Evolutionary conservation across 495 filamentous ascomycete species (phyloP), one percentile per base, ranked within the genome.

Genomic region (Haplographium delicatum): DNA sequence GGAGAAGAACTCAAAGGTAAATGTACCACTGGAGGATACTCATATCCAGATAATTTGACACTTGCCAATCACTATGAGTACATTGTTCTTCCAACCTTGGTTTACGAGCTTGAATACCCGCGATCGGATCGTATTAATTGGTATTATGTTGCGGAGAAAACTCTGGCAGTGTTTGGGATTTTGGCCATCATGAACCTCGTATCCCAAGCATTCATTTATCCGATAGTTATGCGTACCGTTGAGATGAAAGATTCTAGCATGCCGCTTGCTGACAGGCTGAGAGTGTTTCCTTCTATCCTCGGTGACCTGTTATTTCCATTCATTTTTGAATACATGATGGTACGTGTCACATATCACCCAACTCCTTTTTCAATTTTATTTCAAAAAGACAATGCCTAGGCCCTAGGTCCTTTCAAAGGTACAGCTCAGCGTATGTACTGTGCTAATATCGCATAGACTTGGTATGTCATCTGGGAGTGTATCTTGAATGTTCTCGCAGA

Each of bases 381-480:
- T n/a, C n/a, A n/a, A n/a, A n/a, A n/a, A n/a, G n/a, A n/a, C n/a
- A n/a, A n/a, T n/a, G n/a, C n/a, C n/a, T n/a, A n/a, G n/a, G n/a
- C n/a, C n/a, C n/a, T n/a, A n/a, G n/a, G n/a, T n/a, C n/a, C n/a
- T n/a, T n/a, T n/a, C n/a, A n/a, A n/a, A n/a, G n/a, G n/a, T n/a
- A n/a, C n/a, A n/a, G n/a, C n/a, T n/a, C n/a, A n/a, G n/a, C n/a
- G n/a, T n/a, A n/a, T n/a, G n/a, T n/a, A n/a, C n/a, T n/a, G n/a
- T n/a, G n/a, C n/a, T n/a, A n/a, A n/a, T n/a, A n/a, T n/a, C n/a
- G n/a, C n/a, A n/a, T n/a, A n/a, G n/a, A n/a, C n/a, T n/a, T 86
- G 81, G 80, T 89, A 88, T 60, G 73, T 89, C 22, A 88, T 89
- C 59, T 89, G 85, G 85, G 85, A 89, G 67, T 83, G 82, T 42